phyloP scores from a whole-genome alignment of 2,329 filamentous ascomycete species.

The Didymella exigua region DNA sequence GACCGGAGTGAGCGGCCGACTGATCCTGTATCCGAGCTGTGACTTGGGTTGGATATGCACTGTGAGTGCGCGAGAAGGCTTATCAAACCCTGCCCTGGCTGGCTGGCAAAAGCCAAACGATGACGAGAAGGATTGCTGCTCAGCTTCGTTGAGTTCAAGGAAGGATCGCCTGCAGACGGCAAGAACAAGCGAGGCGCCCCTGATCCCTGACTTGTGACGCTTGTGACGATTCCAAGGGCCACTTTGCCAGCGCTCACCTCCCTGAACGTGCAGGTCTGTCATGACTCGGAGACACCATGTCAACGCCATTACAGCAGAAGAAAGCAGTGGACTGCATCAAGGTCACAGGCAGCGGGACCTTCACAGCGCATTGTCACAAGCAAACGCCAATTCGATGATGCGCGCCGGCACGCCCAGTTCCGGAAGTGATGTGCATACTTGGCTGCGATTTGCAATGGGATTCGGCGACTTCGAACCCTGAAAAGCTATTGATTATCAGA shows the following conservation, averaged over 20 bases:
- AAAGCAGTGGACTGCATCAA: neutral
- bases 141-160: constrained; percentile 17
- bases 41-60: neutral
- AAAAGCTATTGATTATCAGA: constrained; percentile 12
- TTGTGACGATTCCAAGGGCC: constrained; percentile 12
- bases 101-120: constrained; percentile 10
- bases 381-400: constrained; percentile 19
- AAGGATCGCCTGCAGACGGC: constrained; percentile 17
- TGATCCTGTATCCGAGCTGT: constrained; percentile 8
- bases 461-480: constrained; percentile 23
- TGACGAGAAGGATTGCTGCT: constrained; percentile 19
- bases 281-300: neutral
- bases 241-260: neutral
- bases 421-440: constrained; percentile 21
- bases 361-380: constrained; percentile 7
- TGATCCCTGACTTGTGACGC: constrained; percentile 19
- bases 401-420: constrained; percentile 20
- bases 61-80: constrained; percentile 1
- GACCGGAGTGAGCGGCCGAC: constrained; percentile 6
- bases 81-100: constrained; percentile 11
- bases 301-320: constrained; percentile 1
- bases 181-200: constrained; percentile 10
- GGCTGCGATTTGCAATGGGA: constrained; percentile 16
- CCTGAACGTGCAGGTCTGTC: neutral
- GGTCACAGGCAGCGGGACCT: neutral